Conservation (phyloP, 495 filamentous ascomycete species). For the Penicillium salamii region DNA sequence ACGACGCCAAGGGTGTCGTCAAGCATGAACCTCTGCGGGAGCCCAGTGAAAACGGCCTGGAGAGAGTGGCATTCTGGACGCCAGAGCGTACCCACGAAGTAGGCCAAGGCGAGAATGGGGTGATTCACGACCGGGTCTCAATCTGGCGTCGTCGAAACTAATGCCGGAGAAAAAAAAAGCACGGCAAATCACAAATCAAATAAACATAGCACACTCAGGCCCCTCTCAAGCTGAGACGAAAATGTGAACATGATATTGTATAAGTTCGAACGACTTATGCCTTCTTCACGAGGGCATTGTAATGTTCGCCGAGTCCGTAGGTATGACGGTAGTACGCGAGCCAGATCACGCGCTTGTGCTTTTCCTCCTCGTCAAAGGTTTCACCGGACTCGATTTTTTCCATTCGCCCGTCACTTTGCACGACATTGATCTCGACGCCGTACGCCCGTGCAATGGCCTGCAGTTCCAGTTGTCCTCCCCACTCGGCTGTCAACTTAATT, state of each 20-base stretch:
- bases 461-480: constrained; percentile 92
- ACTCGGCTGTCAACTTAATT: constrained; percentile 88
- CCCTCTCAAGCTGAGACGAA: neutral
- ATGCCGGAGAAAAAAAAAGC: constrained; percentile 1
- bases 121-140: constrained; percentile 36
- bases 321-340: constrained; percentile 91
- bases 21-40: constrained; percentile 40
- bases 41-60: constrained; percentile 45
- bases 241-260: constrained; percentile 2
- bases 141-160: constrained; percentile 37
- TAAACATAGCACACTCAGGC: neutral
- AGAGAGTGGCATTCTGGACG: constrained; percentile 60
- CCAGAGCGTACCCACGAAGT: constrained; percentile 65
- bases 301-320: constrained; percentile 93
- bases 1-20: constrained; percentile 54
- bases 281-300: constrained; percentile 70
- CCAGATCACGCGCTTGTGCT: constrained; percentile 61
- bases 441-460: constrained; percentile 81
- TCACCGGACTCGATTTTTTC: constrained; percentile 66
- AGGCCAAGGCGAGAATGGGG: constrained; percentile 32
- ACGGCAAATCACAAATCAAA: constrained; percentile 4
- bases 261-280: constrained; percentile 7
- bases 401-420: constrained; percentile 75
- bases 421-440: constrained; percentile 75
- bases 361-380: constrained; percentile 44